phyloP scores from a whole-genome alignment of 495 filamentous ascomycete genomes.

The Penicillium arizonense region DNA sequence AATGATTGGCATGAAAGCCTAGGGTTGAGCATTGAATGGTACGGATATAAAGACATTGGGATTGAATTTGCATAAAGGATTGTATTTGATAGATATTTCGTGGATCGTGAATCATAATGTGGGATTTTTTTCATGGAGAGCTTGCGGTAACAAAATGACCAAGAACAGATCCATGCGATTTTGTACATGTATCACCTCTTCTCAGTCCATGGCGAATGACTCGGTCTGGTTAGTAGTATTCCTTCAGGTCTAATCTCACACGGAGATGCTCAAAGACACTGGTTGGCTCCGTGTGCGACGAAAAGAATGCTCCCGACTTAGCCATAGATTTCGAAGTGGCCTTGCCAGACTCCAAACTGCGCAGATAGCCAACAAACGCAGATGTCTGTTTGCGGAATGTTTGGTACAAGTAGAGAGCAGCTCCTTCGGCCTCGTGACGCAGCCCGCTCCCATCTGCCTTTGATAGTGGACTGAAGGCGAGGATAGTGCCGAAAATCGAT shows the following conservation, averaged over 20 bases:
- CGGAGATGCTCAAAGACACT: conserved; percentile 51
- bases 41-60: conserved; percentile 1
- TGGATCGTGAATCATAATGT: conserved; percentile 11
- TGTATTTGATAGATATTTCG: not conserved
- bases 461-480: conserved; percentile 62
- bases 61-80: not conserved
- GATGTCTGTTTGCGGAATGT: conserved; percentile 65
- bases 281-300: conserved; percentile 30
- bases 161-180: not conserved
- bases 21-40: too few relatives aligned
- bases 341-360: conserved; percentile 48
- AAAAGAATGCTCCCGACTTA: conserved; percentile 24
- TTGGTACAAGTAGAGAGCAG: conserved; percentile 55
- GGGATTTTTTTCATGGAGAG: not conserved
- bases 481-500: conserved; percentile 68
- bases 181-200: not conserved
- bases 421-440: conserved; percentile 38
- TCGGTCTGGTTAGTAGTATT: conserved; percentile 37
- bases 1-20: too few relatives aligned
- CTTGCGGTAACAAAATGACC: not conserved
- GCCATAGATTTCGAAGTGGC: conserved; percentile 32
- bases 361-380: conserved; percentile 54
- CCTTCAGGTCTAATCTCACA: conserved; percentile 48
- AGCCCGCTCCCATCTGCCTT: conserved; percentile 37
- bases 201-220: too few relatives aligned